Base-by-base conservation (phyloP, 495 filamentous ascomycete genomes). In the Thermochaetoides thermophila region DNA sequence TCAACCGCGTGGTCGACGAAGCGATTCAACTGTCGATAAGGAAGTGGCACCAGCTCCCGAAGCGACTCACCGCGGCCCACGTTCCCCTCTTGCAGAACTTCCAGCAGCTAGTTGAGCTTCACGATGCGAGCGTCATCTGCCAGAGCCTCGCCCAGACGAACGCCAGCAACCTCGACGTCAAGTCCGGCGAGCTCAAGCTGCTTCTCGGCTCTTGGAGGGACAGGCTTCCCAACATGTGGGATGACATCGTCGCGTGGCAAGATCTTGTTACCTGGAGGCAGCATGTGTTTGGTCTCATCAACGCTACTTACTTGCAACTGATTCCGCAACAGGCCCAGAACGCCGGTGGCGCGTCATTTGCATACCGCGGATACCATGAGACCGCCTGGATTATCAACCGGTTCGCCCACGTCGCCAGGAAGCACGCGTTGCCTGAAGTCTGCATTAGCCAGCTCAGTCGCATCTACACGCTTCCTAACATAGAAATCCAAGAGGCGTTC, bases 331-430 rank as follows among this genome's bases (percentile, higher is more conserved):
- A 85, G 47, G 42, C 48, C 9, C 81, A 78, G 52, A 84, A 77
- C 37, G 72, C 84, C 12, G 93, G 84, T 40, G 69, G 67, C 11
- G 66, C 64, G 10, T 95, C 86, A 4, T 95, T 84, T 50, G 91
- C 89, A 0, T 99, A 96, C 48, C 74, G 91, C 27, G 91, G 91
- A 30, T 96, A 91, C 46, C 91, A 99, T 45, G 91, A 99, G 52
- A 99, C 89, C 2, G 91, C 91, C 3, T 99, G 91, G 91, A 99
- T 96, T 40, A 99, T 99, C 59, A 99, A 99, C 53, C 71, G 91
- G 13, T 99, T 99, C 48, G 91, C 91, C 3, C 89, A 96, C 48
- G 91, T 99, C 23, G 89, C 91, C 30, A 74, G 91, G 18, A 96
- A 96, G 61, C 91, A 99, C 52, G 84, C 84, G 43, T 75, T 99